Evolutionary conservation across 805 yeast species (phyloP).

Genomic region (Kodamaea jinghongensis): DNA sequence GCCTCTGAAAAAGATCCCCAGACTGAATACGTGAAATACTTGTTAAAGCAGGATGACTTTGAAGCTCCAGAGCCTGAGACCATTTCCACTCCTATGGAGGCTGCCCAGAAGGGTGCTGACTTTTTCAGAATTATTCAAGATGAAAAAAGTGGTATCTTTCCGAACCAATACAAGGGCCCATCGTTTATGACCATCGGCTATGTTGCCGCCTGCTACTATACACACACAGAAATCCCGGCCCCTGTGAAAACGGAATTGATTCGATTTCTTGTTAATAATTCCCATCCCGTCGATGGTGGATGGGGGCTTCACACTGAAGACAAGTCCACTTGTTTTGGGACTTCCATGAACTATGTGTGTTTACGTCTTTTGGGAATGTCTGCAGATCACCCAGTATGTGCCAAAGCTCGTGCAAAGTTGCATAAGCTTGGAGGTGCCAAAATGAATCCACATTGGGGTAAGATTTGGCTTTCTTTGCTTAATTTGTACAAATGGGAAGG

Average conservation of each 20-base stretch:
- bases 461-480: conserved; percentile 79
- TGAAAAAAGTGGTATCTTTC: conserved; percentile 75
- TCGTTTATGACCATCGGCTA: conserved; percentile 96
- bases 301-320: conserved; percentile 97
- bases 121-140: conserved; percentile 74
- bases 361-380: conserved; percentile 77
- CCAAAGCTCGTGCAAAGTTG: conserved; percentile 70
- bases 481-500: conserved; percentile 93
- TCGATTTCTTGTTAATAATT: conserved; percentile 82
- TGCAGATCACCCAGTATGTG: conserved; percentile 71
- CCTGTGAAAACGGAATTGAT: conserved; percentile 67
- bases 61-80: conserved; percentile 35
- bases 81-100: conserved; percentile 47
- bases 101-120: conserved; percentile 71
- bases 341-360: conserved; percentile 80
- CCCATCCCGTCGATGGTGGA: conserved; percentile 99
- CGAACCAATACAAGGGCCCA: conserved; percentile 94
- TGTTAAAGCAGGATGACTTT: conserved; percentile 42
- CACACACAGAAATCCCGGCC: conserved; percentile 65
- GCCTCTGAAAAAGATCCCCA: conserved; percentile 47
- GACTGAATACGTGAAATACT: conserved; percentile 54
- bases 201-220: conserved; percentile 68
- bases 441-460: conserved; percentile 96
- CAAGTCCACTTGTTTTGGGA: conserved; percentile 94
- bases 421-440: conserved; percentile 83